Base-by-base conservation (phyloP, 805 yeast genomes). In the Suhomyces vadensis region DNA sequence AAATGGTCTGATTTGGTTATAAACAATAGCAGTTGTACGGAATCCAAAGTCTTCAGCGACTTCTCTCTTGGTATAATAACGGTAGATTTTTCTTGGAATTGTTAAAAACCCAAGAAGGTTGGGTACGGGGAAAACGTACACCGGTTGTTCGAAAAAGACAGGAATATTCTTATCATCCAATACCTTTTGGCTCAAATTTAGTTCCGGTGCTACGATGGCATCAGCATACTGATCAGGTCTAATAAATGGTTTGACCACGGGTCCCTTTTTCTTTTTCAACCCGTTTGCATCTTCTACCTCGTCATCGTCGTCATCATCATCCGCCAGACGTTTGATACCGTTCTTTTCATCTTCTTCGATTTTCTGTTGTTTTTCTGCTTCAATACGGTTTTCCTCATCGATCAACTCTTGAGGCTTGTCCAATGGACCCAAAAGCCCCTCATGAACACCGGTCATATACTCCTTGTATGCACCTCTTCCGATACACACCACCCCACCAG, bases 401-500 rank as follows among this genome's bases (percentile, higher is more conserved):
- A 52, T 43, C 22, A 57, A 43, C 19, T 69, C 76, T 20, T 58
- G 65, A 2, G 73, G 74, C 42, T 59, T 60, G 31, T 71, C 89
- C 46, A 92, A 69, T 1, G 98, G 98, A 0, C 99, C 99, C 37
- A 94, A 65, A 60, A 94, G 74, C 5, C 99, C 99, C 69, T 94
- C 99, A 55, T 94, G 97, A 8, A 94, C 61, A 7, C 99, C 99
- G 35, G 78, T 75, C 42, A 94, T 61, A 60, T 89, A 94, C 71
- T 94, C 99, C 63, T 92, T 92, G 63, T 79, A 94, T 0, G 97
- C 92, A 45, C 99, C 99, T 61, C 99, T 77, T 4, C 99, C 99
- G 20, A 94, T 69, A 60, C 97, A 87, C 16, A 94, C 77, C 9
- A 90, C 84, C 35, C 98, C 99, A 20, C 97, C 97, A 6, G 83